phyloP scores from a whole-genome alignment of 2,329 filamentous ascomycete genomes.

The Polytolypa hystricis region DNA sequence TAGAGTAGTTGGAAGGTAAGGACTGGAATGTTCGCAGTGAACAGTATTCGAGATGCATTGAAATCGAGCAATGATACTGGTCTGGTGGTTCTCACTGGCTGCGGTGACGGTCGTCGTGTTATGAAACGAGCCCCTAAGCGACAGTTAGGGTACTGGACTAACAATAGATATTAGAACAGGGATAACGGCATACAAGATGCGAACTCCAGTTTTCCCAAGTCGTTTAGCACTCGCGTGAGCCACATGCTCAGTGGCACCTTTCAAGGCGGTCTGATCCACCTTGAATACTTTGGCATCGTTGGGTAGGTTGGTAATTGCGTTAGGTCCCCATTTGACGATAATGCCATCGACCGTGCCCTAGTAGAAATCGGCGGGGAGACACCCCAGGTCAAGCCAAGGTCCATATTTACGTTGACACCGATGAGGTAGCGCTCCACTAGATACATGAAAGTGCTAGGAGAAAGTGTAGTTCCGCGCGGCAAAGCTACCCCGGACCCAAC shows the following conservation, averaged over 20 bases:
- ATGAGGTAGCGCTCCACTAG: too few relatives aligned
- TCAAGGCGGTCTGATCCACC: not conserved
- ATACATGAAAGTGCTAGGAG: too few relatives aligned
- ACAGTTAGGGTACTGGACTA: slow-evolving; percentile 3
- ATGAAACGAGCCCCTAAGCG: slow-evolving; percentile 4
- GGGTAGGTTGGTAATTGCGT: not conserved
- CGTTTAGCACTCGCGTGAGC: slow-evolving; percentile 2
- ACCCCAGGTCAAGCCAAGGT: too few relatives aligned
- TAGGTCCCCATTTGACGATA: slow-evolving; percentile 1
- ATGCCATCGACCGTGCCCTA: slow-evolving; percentile 4
- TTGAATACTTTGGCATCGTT: not conserved
- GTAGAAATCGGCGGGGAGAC: slow-evolving; percentile 4
- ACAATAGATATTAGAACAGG: slow-evolving; percentile 1
- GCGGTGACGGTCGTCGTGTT: slow-evolving; percentile 1
- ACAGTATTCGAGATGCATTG: not conserved
- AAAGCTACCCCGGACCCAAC: too few relatives aligned
- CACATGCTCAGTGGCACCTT: slow-evolving; percentile 4
- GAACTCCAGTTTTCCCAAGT: not conserved
- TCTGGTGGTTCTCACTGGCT: slow-evolving; percentile 1
- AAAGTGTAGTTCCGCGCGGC: too few relatives aligned
- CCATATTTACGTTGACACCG: too few relatives aligned
- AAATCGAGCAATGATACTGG: slow-evolving; percentile 1
- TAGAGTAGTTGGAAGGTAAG: too few relatives aligned
- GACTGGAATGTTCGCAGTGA: too few relatives aligned
- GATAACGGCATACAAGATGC: slow-evolving; percentile 3